A percentile compares a stretch with the other conserved stretches of the same genome.
phyloP scores from a whole-genome alignment of 1,284 basidiomycete genomes.

The Papiliotrema laurentii region DNA sequence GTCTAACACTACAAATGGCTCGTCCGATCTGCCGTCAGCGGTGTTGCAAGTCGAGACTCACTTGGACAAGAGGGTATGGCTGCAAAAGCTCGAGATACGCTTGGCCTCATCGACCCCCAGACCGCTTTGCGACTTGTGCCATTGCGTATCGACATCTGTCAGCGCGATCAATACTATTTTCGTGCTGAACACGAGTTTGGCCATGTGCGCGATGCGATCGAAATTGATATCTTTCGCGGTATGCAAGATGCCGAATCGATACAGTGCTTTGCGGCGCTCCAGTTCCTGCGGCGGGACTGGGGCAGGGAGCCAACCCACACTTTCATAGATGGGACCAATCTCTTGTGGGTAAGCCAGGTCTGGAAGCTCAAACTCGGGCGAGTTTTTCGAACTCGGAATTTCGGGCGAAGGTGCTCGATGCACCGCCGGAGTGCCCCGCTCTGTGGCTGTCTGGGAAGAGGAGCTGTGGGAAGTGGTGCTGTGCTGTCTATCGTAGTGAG shows the following conservation, averaged over 20 bases:
- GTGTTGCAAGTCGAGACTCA: constrained; percentile 42
- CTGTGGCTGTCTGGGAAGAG: constrained; percentile 28
- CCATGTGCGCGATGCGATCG: constrained; percentile 80
- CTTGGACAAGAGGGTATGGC: constrained; percentile 77
- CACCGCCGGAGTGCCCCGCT: constrained; percentile 6
- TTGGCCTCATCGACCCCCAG: constrained; percentile 56
- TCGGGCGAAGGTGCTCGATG: not conserved
- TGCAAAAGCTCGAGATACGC: constrained; percentile 70
- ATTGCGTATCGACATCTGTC: constrained; percentile 77
- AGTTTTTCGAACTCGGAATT: not conserved
- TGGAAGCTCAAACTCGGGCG: constrained; percentile 9
- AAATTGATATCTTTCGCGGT: constrained; percentile 83
- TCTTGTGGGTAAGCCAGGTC: constrained; percentile 17
- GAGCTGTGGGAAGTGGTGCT: constrained; percentile 16
- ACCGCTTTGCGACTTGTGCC: constrained; percentile 78
- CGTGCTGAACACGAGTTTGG: constrained; percentile 87
- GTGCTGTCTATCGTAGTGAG: constrained; percentile 8
- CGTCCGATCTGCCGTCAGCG: constrained; percentile 60
- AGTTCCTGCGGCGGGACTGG: constrained; percentile 76
- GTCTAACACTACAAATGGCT: constrained; percentile 82
- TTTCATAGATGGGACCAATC: constrained; percentile 54
- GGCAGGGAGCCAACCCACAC: constrained; percentile 68
- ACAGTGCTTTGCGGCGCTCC: constrained; percentile 70
- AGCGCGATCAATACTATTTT: constrained; percentile 78
- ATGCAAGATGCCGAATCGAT: constrained; percentile 78